phyloP scores from a whole-genome alignment of 768 basidiomycete species.

The Naganishia friedmannii region DNA sequence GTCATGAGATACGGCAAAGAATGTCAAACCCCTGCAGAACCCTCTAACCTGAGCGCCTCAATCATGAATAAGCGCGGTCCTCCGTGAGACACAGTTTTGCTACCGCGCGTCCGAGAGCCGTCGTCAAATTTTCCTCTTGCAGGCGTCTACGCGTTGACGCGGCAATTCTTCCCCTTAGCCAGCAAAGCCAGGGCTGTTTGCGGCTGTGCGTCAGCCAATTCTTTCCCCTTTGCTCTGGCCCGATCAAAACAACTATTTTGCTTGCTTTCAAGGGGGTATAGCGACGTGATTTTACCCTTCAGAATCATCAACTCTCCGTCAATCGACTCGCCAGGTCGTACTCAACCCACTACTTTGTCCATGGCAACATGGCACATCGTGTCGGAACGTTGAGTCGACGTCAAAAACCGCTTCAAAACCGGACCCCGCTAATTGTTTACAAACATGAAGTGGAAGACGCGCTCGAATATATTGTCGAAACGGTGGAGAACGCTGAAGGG shows the following conservation, averaged over 20 bases:
- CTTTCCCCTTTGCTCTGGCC: constrained; percentile 9
- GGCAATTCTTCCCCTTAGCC: background rate
- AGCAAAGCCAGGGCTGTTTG: background rate
- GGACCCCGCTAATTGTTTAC: constrained; percentile 26
- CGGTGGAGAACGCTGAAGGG: constrained; percentile 74
- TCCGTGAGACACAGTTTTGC: background rate
- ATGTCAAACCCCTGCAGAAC: no score
- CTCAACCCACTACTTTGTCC: constrained; percentile 27
- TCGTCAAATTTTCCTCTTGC: constrained; percentile 9
- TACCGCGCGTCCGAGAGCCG: background rate
- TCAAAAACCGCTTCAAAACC: constrained; percentile 27
- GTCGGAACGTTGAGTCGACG: constrained; percentile 26
- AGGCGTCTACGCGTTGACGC: constrained; percentile 15
- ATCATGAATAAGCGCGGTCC: background rate
- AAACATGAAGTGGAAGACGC: constrained; percentile 28
- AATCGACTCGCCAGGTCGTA: constrained; percentile 17
- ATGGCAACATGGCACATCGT: constrained; percentile 27
- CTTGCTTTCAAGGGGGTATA: constrained; percentile 1
- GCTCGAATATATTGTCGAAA: constrained; percentile 26
- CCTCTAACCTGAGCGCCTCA: background rate
- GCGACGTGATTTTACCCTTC: background rate
- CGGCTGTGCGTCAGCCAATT: constrained; percentile 15
- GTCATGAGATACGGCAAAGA: background rate
- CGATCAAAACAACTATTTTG: constrained; percentile 25
- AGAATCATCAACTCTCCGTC: constrained; percentile 8